Percentiles rank a stretch among this genome's conserved stretches.
phyloP scores from a whole-genome alignment of 345 rosid genomes.

The Eucalyptus pumila region DNA sequence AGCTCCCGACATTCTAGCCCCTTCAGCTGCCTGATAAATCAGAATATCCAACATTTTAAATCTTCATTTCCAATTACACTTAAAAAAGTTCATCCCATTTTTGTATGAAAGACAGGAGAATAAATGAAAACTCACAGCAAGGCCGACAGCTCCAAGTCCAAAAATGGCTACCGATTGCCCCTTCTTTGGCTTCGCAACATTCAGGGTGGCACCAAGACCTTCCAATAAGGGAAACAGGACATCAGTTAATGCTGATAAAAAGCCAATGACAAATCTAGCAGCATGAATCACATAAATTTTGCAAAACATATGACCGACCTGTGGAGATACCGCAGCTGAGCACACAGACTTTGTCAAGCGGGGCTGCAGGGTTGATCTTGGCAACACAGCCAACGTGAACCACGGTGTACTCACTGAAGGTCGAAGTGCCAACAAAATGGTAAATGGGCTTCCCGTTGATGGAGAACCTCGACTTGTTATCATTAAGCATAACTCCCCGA shows the following conservation, averaged over 20 bases:
- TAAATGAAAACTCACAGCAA: constrained; percentile 1
- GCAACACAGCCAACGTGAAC: constrained; percentile 25
- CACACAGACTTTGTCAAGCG: constrained; percentile 33
- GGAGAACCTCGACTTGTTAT: constrained; percentile 17
- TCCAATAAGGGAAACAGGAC: not conserved
- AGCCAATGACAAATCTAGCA: not conserved
- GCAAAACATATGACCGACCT: not conserved
- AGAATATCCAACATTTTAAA: not conserved
- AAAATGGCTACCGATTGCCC: constrained; percentile 23
- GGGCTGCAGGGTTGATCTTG: constrained; percentile 36
- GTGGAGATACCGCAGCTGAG: constrained; percentile 41
- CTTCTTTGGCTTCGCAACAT: constrained; percentile 24
- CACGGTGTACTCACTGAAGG: constrained; percentile 28
- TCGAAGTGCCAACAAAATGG: constrained; percentile 27
- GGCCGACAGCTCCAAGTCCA: constrained; percentile 20
- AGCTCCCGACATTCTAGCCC: constrained; percentile 20
- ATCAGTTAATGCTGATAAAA: not conserved
- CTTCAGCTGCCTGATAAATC: constrained; percentile 17
- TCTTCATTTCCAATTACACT: not conserved
- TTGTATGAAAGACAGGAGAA: not conserved
- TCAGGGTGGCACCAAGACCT: constrained; percentile 32
- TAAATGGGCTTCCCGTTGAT: constrained; percentile 18
- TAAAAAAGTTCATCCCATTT: not conserved
- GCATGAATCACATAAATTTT: no score
- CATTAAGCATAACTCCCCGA: constrained; percentile 15